Percentiles rank a stretch among this genome's conserved stretches.
Evolutionary conservation across 2,329 filamentous ascomycete species (phyloP).

Genomic region (Diaporthe ampelina): DNA sequence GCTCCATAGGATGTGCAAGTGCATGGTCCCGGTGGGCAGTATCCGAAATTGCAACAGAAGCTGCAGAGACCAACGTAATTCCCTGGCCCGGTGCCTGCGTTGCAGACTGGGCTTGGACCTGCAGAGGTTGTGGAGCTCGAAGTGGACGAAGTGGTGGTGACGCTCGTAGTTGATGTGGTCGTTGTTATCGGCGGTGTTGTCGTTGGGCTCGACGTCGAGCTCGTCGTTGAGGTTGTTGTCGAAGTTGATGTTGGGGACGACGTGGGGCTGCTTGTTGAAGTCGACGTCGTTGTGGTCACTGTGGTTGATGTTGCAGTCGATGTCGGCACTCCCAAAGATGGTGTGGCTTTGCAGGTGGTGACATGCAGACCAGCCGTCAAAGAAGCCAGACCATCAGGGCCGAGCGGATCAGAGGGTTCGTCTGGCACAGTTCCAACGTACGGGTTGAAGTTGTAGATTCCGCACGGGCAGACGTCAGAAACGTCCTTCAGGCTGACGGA

Average conservation of each 20-base stretch:
- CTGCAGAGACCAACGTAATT: slow-evolving; percentile 43
- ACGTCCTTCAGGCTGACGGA: slow-evolving; percentile 66
- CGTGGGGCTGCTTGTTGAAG: background rate
- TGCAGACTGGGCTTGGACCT: slow-evolving; percentile 1
- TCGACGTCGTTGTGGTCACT: slow-evolving; percentile 6
- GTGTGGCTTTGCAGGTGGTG: slow-evolving; percentile 45
- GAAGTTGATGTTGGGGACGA: background rate
- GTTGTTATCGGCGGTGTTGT: slow-evolving; percentile 10
- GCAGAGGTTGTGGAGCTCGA: background rate
- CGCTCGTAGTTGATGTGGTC: background rate
- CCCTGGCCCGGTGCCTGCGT: slow-evolving; percentile 12
- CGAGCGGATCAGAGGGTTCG: slow-evolving; percentile 52
- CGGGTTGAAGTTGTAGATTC: slow-evolving; percentile 70
- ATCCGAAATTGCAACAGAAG: slow-evolving; percentile 42
- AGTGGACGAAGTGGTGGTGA: background rate
- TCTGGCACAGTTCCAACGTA: slow-evolving; percentile 65
- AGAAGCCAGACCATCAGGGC: slow-evolving; percentile 50
- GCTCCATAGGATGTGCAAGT: slow-evolving; percentile 40
- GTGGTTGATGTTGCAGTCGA: slow-evolving; percentile 41
- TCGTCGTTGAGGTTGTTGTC: background rate
- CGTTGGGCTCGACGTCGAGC: background rate
- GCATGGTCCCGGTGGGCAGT: slow-evolving; percentile 43
- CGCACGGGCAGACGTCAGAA: slow-evolving; percentile 61
- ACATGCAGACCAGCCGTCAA: slow-evolving; percentile 49
- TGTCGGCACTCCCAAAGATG: slow-evolving; percentile 43